Evolutionary conservation across 2,329 filamentous ascomycete genomes (phyloP).

Genomic region (Sphaerulina musiva): DNA sequence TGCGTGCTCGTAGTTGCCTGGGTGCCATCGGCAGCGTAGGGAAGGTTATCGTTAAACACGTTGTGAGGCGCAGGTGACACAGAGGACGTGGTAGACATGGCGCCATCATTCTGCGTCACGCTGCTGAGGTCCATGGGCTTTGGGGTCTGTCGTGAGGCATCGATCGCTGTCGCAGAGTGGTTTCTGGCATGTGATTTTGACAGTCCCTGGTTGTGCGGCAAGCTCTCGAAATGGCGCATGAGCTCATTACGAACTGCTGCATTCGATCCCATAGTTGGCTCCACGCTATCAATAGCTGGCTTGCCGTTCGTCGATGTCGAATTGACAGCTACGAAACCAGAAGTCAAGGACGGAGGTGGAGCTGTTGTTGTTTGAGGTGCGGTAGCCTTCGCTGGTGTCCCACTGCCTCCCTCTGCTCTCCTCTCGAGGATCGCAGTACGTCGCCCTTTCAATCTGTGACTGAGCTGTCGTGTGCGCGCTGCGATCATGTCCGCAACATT

Average conservation of each 20-base stretch:
- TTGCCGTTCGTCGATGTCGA: constrained; percentile 26
- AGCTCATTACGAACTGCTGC: constrained; percentile 53
- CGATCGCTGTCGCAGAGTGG: constrained; percentile 16
- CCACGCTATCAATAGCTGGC: constrained; percentile 29
- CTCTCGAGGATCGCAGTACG: constrained; percentile 65
- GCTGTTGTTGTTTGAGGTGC: constrained; percentile 30
- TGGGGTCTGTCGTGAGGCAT: constrained; percentile 3
- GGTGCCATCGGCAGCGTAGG: constrained; percentile 18
- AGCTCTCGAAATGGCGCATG: constrained; percentile 57
- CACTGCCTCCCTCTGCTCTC: constrained; percentile 41
- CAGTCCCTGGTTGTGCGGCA: constrained; percentile 45
- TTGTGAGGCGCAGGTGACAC: constrained; percentile 28
- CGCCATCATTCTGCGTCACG: constrained; percentile 12
- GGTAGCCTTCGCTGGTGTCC: constrained; percentile 32
- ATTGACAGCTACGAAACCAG: constrained; percentile 56
- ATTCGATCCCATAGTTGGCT: constrained; percentile 38
- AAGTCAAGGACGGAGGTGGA: constrained; percentile 22
- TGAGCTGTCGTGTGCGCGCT: constrained; percentile 67
- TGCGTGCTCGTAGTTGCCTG: constrained; percentile 4
- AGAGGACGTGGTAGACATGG: constrained; percentile 27
- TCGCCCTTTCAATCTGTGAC: constrained; percentile 70
- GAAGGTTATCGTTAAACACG: constrained; percentile 23
- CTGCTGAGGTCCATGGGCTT: constrained; percentile 1
- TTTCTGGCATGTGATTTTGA: constrained; percentile 24
- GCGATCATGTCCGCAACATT: constrained; percentile 70